These are phyloP conservation scores for Cryphonectria carpinicola DNA, from an alignment of 2,329 filamentous ascomycete genomes.

Conservation along the genomic window DNA sequence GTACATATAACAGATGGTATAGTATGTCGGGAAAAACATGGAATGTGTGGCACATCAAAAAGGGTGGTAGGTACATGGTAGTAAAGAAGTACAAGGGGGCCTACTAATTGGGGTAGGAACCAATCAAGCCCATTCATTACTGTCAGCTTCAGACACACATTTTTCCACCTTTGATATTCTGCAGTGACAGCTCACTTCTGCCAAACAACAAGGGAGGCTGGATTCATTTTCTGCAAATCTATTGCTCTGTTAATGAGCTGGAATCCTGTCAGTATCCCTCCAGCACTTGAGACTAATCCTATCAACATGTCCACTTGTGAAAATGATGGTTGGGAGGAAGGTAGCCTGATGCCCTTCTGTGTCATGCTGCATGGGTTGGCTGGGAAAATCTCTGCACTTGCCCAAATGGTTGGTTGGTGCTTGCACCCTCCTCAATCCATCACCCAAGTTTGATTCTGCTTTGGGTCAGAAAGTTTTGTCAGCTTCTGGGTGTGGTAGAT, in stretches of 20 bases:
- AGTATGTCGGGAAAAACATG: neutral
- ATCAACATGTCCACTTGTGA: neutral
- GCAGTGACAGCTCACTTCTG: neutral
- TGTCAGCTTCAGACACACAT: neutral
- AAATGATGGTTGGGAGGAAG: neutral
- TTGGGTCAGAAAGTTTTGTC: neutral
- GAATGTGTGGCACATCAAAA: neutral
- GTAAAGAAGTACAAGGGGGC: neutral
- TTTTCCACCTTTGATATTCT: neutral
- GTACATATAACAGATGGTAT: neutral
- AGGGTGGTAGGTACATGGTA: neutral
- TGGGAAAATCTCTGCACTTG: neutral
- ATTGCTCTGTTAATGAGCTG: neutral
- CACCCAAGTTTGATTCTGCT: neutral
- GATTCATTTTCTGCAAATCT: neutral
- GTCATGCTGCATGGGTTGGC: neutral
- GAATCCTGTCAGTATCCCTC: neutral
- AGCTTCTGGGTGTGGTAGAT: neutral
- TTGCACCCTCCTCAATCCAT: neutral
- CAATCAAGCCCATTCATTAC: neutral
- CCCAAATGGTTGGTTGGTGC: neutral
- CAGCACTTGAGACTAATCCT: neutral
- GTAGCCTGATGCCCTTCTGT: neutral
- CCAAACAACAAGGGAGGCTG: neutral
- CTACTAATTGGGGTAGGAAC: neutral